phyloP scores from a whole-genome alignment of 2,329 filamentous ascomycete species.

The Cladosporium sp. region DNA sequence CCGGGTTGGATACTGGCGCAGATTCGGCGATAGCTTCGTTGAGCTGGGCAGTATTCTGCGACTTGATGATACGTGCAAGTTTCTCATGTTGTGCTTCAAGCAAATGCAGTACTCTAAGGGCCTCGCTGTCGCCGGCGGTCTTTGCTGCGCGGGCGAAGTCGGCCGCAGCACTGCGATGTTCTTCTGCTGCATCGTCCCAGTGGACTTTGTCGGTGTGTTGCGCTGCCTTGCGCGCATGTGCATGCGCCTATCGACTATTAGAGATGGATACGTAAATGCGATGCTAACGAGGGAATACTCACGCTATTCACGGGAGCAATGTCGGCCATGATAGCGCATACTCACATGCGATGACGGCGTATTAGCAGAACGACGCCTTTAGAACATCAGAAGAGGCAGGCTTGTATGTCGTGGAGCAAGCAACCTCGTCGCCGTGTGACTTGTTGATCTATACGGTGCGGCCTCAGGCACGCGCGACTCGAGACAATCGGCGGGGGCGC shows the following conservation, averaged over 20 bases:
- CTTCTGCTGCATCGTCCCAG: conserved; percentile 76
- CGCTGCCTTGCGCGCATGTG: conserved; percentile 81
- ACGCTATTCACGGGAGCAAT: conserved; percentile 22
- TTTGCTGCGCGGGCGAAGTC: conserved; percentile 83
- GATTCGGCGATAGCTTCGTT: conserved; percentile 11
- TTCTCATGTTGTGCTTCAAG: conserved; percentile 84
- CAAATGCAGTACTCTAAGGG: conserved; percentile 75
- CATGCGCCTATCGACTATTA: conserved; percentile 61
- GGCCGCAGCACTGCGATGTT: conserved; percentile 81
- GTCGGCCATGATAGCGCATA: conserved; percentile 22
- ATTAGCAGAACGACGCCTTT: not conserved
- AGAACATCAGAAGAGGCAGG: not conserved
- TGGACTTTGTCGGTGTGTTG: conserved; percentile 64
- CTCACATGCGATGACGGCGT: not conserved
- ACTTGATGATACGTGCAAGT: conserved; percentile 75
- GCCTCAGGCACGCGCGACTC: not conserved
- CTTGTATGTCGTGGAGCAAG: not conserved
- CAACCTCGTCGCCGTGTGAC: not conserved
- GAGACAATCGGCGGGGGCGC: too few relatives aligned
- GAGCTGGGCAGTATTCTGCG: conserved; percentile 28
- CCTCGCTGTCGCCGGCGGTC: conserved; percentile 62
- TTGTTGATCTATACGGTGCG: not conserved
- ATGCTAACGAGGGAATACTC: not conserved
- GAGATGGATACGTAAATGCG: not conserved
- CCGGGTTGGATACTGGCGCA: not conserved